phyloP scores from a whole-genome alignment of 768 basidiomycete species.

The Hydnum rufescens region DNA sequence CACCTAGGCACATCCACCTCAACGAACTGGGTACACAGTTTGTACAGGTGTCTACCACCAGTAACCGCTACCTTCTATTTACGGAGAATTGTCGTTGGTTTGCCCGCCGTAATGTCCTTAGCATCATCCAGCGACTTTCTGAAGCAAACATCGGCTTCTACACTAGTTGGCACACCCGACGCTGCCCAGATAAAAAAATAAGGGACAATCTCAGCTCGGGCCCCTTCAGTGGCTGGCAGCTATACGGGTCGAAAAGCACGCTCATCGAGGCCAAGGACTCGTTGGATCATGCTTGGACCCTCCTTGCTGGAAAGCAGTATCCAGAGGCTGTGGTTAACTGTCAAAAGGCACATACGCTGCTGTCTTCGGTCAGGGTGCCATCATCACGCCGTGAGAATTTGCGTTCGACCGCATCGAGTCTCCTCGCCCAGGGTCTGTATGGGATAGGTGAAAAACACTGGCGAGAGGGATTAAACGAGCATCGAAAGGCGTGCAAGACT shows the following conservation, averaged over 20 bases:
- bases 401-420: not conserved
- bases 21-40: not conserved
- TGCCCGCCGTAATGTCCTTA: not conserved
- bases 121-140: not conserved
- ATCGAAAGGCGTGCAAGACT: not conserved
- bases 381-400: no score
- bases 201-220: no score
- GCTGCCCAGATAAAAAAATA: no score
- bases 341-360: not conserved
- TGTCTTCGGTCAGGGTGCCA: no score
- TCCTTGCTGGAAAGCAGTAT: not conserved
- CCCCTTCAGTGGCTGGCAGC: no score
- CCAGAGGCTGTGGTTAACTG: not conserved
- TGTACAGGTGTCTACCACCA: not conserved
- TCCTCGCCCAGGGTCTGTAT: not conserved
- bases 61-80: not conserved
- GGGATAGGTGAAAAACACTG: not conserved
- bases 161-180: no score
- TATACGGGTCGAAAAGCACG: not conserved
- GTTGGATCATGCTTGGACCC: not conserved
- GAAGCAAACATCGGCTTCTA: no score
- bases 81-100: conserved; percentile 1
- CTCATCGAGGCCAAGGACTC: not conserved
- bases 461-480: no score
- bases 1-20: not conserved